phyloP scores from a whole-genome alignment of 192 early-diverging fungal genomes.

The Mortierella antarctica region DNA sequence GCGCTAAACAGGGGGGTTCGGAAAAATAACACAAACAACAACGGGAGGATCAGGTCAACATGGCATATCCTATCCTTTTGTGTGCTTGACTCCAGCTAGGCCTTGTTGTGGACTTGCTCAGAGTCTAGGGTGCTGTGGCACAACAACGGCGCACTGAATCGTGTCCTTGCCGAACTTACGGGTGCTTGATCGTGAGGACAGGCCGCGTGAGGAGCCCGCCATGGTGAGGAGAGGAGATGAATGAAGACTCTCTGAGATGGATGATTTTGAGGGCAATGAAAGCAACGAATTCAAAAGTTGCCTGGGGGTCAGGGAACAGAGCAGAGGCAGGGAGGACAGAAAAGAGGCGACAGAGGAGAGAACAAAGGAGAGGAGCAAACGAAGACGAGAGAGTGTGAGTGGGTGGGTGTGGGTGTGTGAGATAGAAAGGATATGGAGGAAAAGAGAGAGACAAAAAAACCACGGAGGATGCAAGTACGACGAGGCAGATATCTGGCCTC shows the following conservation, averaged over 20 bases:
- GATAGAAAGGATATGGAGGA: background rate
- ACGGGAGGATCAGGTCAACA: background rate
- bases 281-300: background rate
- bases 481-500: no score
- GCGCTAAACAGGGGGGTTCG: conserved; percentile 9
- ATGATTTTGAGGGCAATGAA: background rate
- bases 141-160: background rate
- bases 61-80: background rate
- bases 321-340: background rate
- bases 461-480: no score
- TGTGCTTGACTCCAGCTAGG: background rate
- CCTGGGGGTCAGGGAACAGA: background rate
- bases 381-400: background rate
- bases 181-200: conserved; percentile 23
- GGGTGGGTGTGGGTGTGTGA: background rate
- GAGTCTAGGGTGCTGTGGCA: background rate
- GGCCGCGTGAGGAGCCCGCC: conserved; percentile 26
- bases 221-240: conserved; percentile 7
- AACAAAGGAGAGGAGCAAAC: background rate
- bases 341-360: background rate
- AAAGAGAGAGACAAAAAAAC: background rate
- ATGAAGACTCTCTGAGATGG: background rate
- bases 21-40: conserved; percentile 9
- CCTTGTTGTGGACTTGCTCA: background rate
- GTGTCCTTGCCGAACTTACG: conserved; percentile 18